These are phyloP conservation scores for Aurinia saxatilis DNA, from an alignment of 345 rosid species.

Conservation along the genomic window DNA sequence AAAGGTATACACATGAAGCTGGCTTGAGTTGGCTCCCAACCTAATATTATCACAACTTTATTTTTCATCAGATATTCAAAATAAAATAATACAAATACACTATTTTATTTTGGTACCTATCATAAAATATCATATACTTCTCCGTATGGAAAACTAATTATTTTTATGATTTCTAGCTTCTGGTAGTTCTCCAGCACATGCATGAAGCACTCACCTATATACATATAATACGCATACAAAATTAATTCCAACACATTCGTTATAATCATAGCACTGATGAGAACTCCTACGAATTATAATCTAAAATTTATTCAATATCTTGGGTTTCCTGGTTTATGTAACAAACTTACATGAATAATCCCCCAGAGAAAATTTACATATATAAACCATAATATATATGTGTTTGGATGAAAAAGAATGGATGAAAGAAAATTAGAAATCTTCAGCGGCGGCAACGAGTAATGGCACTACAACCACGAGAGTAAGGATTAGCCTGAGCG, in stretches of 20 bases:
- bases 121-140: background rate
- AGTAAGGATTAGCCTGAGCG: conserved; percentile 72
- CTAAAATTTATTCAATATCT: background rate
- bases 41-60: conserved; percentile 4
- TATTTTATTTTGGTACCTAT: background rate
- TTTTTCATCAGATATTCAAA: background rate
- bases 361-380: conserved; percentile 9
- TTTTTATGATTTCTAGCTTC: background rate
- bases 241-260: background rate
- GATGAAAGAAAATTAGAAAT: background rate
- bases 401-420: conserved; percentile 3
- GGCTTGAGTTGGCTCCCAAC: conserved; percentile 24
- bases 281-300: background rate
- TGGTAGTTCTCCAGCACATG: background rate
- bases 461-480: conserved; percentile 73
- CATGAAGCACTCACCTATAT: no score
- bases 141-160: no score
- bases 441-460: conserved; percentile 66
- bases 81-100: no score
- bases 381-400: background rate
- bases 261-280: no score
- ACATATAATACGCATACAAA: no score
- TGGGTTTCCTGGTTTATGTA: conserved; percentile 1
- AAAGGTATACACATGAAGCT: conserved; percentile 14
- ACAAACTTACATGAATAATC: conserved; percentile 13